Conservation (phyloP, 768 basidiomycete genomes). For the Suillus spraguei region DNA sequence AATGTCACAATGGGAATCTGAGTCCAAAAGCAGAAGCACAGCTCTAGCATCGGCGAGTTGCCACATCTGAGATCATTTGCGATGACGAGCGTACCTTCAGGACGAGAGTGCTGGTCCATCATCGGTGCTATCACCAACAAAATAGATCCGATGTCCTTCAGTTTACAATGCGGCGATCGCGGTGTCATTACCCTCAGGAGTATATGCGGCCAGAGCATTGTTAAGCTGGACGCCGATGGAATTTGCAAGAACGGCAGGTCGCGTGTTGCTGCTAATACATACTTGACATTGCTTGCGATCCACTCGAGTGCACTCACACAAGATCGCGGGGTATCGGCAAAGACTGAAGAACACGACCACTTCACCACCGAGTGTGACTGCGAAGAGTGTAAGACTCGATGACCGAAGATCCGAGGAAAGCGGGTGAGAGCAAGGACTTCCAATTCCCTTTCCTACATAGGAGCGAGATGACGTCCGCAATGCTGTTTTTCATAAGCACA, state of each 20-base stretch:
- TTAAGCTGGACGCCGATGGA: slow-evolving; percentile 40
- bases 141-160: slow-evolving; percentile 32
- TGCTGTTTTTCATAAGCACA: no score
- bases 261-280: slow-evolving; percentile 53
- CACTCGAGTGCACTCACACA: slow-evolving; percentile 36
- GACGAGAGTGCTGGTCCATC: slow-evolving; percentile 53
- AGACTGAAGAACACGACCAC: slow-evolving; percentile 35
- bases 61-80: slow-evolving; percentile 31
- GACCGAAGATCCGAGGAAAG: neutral
- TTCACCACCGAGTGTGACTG: neutral
- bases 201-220: slow-evolving; percentile 42
- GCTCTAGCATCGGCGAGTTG: slow-evolving; percentile 47
- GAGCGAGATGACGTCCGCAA: slow-evolving; percentile 28
- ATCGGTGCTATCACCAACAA: slow-evolving; percentile 60
- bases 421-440: neutral
- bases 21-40: slow-evolving; percentile 45
- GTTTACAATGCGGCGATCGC: slow-evolving; percentile 32
- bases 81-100: slow-evolving; percentile 49
- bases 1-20: slow-evolving; percentile 38
- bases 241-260: slow-evolving; percentile 44
- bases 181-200: slow-evolving; percentile 49
- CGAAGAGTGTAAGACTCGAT: neutral
- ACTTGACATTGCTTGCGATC: slow-evolving; percentile 34
- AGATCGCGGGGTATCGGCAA: slow-evolving; percentile 46
- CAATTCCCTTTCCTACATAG: slow-evolving; percentile 34